Percentiles rank a stretch among this genome's conserved stretches.
phyloP scores from a whole-genome alignment of 1,139 yeast genomes.

The Suhomyces terraborum region DNA sequence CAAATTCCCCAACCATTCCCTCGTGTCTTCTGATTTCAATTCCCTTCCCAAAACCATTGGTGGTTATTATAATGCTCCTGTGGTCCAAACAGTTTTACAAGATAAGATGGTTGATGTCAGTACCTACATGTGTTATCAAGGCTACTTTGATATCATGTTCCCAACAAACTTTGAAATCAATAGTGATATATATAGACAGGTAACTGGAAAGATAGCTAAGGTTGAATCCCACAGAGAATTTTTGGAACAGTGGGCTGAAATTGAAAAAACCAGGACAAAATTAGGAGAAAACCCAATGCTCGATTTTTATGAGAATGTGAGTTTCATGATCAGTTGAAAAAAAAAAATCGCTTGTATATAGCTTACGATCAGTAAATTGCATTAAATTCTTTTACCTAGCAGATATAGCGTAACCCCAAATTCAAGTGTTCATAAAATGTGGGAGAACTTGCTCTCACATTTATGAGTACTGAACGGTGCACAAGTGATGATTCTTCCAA shows the following conservation, averaged over 20 bases:
- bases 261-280: constrained; percentile 65
- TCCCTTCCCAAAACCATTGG: constrained; percentile 58
- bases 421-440: not conserved
- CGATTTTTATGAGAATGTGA: constrained; percentile 75
- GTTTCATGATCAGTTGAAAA: constrained; percentile 59
- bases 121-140: constrained; percentile 81
- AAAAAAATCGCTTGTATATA: constrained; percentile 9
- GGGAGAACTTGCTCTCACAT: not conserved
- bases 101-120: constrained; percentile 68
- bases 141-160: constrained; percentile 83
- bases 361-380: not conserved
- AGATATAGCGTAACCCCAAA: not conserved
- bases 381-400: constrained; percentile 5
- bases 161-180: constrained; percentile 76
- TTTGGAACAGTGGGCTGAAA: constrained; percentile 70
- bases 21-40: constrained; percentile 74
- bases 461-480: not conserved
- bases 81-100: constrained; percentile 76
- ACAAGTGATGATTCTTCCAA: not conserved
- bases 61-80: constrained; percentile 74
- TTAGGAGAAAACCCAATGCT: constrained; percentile 89
- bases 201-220: constrained; percentile 62
- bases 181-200: constrained; percentile 60
- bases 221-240: constrained; percentile 66
- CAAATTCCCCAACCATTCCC: constrained; percentile 73